Evolutionary conservation across 2,329 filamentous ascomycete species (phyloP).

Genomic region (Didymella glomerata): DNA sequence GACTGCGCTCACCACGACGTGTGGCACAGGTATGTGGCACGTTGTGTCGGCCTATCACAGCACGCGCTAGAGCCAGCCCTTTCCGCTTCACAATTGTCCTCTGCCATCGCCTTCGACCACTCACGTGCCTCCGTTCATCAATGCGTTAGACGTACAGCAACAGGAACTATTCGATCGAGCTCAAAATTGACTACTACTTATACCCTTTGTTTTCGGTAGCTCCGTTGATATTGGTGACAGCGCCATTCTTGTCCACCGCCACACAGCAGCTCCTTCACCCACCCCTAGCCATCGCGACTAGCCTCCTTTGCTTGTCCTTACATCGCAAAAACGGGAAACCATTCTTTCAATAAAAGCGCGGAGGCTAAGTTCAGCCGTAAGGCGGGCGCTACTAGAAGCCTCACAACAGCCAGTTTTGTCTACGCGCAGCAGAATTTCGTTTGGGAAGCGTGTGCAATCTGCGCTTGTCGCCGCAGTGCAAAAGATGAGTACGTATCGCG

Average conservation of each 20-base stretch:
- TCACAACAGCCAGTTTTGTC: neutral
- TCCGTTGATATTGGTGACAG: neutral
- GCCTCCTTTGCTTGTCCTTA: neutral
- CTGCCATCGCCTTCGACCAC: neutral
- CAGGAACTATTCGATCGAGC: neutral
- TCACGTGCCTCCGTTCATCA: slow-evolving; percentile 1
- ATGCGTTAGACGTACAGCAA: neutral
- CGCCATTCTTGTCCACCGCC: neutral
- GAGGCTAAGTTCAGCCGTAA: neutral
- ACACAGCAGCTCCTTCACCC: neutral
- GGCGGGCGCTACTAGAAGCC: neutral
- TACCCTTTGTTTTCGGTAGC: neutral
- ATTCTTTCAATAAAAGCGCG: neutral
- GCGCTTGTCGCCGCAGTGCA: slow-evolving; percentile 1
- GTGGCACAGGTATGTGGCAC: neutral
- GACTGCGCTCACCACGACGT: neutral
- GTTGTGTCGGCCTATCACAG: slow-evolving; percentile 4
- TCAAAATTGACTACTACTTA: neutral
- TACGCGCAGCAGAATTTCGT: neutral
- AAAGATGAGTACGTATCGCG: slow-evolving; percentile 7
- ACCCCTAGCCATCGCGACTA: neutral
- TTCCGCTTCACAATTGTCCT: neutral
- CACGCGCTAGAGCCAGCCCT: slow-evolving; percentile 10
- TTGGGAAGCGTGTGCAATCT: neutral
- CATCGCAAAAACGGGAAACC: too few relatives aligned